Evolutionary conservation across 2,329 filamentous ascomycete species (phyloP).

Genomic region (Hymenoscyphus linearis): DNA sequence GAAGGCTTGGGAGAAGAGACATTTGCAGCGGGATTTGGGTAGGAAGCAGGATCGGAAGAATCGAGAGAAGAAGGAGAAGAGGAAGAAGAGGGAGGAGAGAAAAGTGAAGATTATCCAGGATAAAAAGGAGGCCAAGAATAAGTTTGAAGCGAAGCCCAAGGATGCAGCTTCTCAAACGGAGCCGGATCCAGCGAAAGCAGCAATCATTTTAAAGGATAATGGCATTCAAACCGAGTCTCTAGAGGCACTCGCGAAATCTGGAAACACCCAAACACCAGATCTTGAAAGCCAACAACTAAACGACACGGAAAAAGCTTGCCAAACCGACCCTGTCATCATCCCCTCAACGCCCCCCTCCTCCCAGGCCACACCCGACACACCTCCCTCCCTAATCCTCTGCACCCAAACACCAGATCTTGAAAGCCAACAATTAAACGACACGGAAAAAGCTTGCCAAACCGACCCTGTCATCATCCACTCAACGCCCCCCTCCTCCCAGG

Average conservation of each 20-base stretch:
- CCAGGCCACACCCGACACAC: slow-evolving; percentile 22
- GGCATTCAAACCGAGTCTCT: slow-evolving; percentile 25
- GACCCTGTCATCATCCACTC: slow-evolving; percentile 12
- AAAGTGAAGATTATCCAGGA: slow-evolving; percentile 36
- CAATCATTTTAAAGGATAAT: slow-evolving; percentile 17
- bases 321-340: slow-evolving; percentile 21
- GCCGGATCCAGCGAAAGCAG: slow-evolving; percentile 2
- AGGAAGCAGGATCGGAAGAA: slow-evolving; percentile 39
- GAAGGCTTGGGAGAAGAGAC: slow-evolving; percentile 45
- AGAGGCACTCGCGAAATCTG: not conserved
- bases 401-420: not conserved
- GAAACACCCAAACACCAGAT: not conserved
- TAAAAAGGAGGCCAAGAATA: slow-evolving; percentile 36
- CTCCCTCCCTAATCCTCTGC: slow-evolving; percentile 14
- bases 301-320: slow-evolving; percentile 23
- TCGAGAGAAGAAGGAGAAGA: slow-evolving; percentile 34
- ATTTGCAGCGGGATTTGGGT: slow-evolving; percentile 35
- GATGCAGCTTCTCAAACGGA: slow-evolving; percentile 24
- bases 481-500: slow-evolving; percentile 14
- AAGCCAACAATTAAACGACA: slow-evolving; percentile 11
- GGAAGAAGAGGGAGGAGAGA: slow-evolving; percentile 37
- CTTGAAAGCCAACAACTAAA: slow-evolving; percentile 4
- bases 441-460: slow-evolving; percentile 25
- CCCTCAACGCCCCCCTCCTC: slow-evolving; percentile 9
- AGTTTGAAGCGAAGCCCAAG: slow-evolving; percentile 33